phyloP scores from a whole-genome alignment of 2,329 filamentous ascomycete species.

The Kalmusia sp. region DNA sequence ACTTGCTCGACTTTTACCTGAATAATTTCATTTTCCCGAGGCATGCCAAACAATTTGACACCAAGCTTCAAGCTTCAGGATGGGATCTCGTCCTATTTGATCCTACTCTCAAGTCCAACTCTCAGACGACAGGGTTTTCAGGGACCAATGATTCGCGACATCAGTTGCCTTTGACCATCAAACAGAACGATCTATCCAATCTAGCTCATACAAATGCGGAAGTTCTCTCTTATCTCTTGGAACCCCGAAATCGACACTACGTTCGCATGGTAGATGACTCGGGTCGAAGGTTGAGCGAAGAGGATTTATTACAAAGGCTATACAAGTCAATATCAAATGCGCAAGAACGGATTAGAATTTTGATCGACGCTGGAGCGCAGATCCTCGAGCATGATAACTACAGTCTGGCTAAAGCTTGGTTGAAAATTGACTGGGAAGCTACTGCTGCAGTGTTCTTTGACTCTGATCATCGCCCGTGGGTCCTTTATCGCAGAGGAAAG shows the following conservation, averaged over 20 bases:
- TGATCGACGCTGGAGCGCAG: constrained; percentile 71
- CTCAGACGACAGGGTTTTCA: constrained; percentile 71
- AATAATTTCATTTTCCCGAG: constrained; percentile 70
- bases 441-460: constrained; percentile 64
- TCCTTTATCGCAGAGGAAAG: constrained; percentile 50
- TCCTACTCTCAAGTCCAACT: constrained; percentile 10
- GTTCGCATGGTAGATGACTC: constrained; percentile 35
- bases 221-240: constrained; percentile 66
- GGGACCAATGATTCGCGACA: constrained; percentile 72
- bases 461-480: constrained; percentile 53
- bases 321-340: constrained; percentile 16
- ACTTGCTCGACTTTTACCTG: constrained; percentile 69
- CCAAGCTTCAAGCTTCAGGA: constrained; percentile 69
- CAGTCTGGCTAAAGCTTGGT: constrained; percentile 59
- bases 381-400: constrained; percentile 68
- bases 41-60: constrained; percentile 69
- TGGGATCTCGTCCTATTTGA: constrained; percentile 69
- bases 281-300: constrained; percentile 54
- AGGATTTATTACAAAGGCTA: constrained; percentile 54
- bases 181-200: constrained; percentile 64
- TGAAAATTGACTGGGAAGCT: constrained; percentile 54
- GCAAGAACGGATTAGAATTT: constrained; percentile 53
- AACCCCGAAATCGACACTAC: constrained; percentile 59
- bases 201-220: constrained; percentile 69
- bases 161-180: constrained; percentile 67